Conservation (phyloP, 441 rosid genomes). For the Daphne laureola region DNA sequence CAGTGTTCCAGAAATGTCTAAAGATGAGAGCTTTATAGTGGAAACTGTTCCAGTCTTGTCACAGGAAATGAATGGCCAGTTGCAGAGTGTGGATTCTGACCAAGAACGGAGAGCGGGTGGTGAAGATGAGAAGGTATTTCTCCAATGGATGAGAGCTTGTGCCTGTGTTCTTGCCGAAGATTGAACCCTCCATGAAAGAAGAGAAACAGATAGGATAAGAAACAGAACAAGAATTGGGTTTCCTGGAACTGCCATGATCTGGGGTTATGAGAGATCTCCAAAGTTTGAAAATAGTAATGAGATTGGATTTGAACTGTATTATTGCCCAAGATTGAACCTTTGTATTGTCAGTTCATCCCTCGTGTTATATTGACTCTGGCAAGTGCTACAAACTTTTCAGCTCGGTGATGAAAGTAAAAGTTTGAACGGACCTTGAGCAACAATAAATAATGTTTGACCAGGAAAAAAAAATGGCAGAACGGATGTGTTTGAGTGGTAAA, state of each 20-base stretch:
- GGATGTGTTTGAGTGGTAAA: too few relatives aligned
- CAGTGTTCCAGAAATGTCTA: slow-evolving; percentile 29
- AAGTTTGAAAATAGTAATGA: background rate
- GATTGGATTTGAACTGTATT: background rate
- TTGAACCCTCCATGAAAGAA: slow-evolving; percentile 24
- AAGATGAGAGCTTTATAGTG: slow-evolving; percentile 23
- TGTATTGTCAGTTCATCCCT: too few relatives aligned
- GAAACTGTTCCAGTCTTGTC: slow-evolving; percentile 20
- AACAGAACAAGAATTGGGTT: slow-evolving; percentile 13
- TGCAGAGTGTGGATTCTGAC: slow-evolving; percentile 44
- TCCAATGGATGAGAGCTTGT: slow-evolving; percentile 49
- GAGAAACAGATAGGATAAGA: slow-evolving; percentile 14
- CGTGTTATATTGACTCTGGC: too few relatives aligned
- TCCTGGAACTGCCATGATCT: background rate
- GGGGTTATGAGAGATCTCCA: background rate
- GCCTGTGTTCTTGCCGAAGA: slow-evolving; percentile 43
- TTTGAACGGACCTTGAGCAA: too few relatives aligned
- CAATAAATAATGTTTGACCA: too few relatives aligned
- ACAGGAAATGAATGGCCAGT: slow-evolving; percentile 44
- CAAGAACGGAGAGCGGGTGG: slow-evolving; percentile 38
- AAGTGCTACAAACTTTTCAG: too few relatives aligned
- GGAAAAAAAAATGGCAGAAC: too few relatives aligned
- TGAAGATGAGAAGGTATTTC: slow-evolving; percentile 21
- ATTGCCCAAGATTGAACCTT: too few relatives aligned
- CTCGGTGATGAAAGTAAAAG: too few relatives aligned